A percentile compares a stretch with the other conserved stretches of the same genome.
These are phyloP conservation scores for Fusarium albidum DNA, from an alignment of 2,329 filamentous ascomycete genomes.

Conservation along the genomic window DNA sequence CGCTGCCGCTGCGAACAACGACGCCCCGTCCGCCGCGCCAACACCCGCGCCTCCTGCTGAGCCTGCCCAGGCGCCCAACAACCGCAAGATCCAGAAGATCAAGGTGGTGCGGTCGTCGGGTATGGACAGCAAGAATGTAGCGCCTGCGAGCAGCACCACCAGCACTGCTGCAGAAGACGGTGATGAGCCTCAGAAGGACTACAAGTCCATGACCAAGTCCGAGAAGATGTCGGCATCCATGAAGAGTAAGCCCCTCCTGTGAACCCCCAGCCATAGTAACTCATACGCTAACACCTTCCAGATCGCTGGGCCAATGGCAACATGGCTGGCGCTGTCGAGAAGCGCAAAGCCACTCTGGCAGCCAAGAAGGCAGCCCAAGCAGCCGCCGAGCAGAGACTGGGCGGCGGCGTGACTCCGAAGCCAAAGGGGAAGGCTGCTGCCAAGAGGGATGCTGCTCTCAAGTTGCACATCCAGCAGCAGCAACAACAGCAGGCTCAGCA, in stretches of 20 bases:
- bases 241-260: conserved; percentile 59
- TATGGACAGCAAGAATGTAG: conserved; percentile 42
- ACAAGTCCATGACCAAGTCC: conserved; percentile 69
- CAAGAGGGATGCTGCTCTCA: conserved; percentile 45
- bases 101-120: conserved; percentile 47
- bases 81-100: conserved; percentile 50
- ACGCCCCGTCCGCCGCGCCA: conserved; percentile 26
- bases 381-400: conserved; percentile 48
- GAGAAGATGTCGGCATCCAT: conserved; percentile 73
- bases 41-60: conserved; percentile 32
- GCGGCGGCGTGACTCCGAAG: conserved; percentile 49
- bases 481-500: conserved; percentile 29
- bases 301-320: conserved; percentile 68
- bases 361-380: conserved; percentile 64
- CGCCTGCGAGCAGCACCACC: conserved; percentile 3
- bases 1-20: conserved; percentile 18
- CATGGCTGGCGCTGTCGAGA: conserved; percentile 68
- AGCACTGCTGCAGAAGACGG: conserved; percentile 39
- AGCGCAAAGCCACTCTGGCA: conserved; percentile 66
- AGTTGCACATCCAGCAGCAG: conserved; percentile 34
- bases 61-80: conserved; percentile 26
- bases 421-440: conserved; percentile 45
- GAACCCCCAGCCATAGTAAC: neutral
- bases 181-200: conserved; percentile 60
- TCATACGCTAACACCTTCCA: conserved; percentile 43